These are phyloP conservation scores for Chlorella sp. DNA, from an alignment of 139 green algal genomes.

Conservation along the genomic window DNA sequence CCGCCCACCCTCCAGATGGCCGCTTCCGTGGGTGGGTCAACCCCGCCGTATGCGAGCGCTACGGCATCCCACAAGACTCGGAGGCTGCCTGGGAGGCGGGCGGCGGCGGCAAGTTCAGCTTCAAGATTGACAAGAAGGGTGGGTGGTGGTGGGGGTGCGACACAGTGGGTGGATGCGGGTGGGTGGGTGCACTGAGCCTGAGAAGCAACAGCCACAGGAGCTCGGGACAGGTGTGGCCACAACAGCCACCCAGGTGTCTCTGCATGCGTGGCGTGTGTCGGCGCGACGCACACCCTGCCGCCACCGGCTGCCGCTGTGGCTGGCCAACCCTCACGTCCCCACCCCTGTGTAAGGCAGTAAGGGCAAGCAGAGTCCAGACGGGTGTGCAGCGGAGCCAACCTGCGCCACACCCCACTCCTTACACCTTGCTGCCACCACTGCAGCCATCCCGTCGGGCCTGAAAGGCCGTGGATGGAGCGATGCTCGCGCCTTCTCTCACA, in stretches of 20 bases:
- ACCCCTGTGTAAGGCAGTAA: too few relatives aligned
- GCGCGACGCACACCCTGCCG: too few relatives aligned
- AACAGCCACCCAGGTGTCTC: too few relatives aligned
- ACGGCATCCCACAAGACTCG: slow-evolving; percentile 46
- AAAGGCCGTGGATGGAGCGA: slow-evolving; percentile 63
- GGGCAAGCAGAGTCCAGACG: too few relatives aligned
- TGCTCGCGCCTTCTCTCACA: slow-evolving; percentile 59
- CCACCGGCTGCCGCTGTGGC: not conserved
- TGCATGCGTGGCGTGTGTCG: too few relatives aligned
- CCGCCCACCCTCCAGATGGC: slow-evolving; percentile 32
- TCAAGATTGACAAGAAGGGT: slow-evolving; percentile 52
- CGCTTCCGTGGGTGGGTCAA: slow-evolving; percentile 48
- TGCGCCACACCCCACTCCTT: too few relatives aligned
- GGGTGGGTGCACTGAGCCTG: too few relatives aligned
- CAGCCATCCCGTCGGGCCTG: slow-evolving; percentile 56
- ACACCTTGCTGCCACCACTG: not conserved
- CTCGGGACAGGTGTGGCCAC: too few relatives aligned
- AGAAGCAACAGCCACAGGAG: too few relatives aligned
- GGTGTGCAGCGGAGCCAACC: too few relatives aligned
- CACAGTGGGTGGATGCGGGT: not conserved
- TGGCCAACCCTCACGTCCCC: not conserved
- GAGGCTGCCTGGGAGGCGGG: slow-evolving; percentile 58
- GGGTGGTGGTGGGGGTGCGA: not conserved
- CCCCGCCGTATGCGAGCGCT: slow-evolving; percentile 26
- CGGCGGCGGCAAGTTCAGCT: slow-evolving; percentile 61